Conservation (phyloP, 129 eudicot species). For the Arctium minus region DNA sequence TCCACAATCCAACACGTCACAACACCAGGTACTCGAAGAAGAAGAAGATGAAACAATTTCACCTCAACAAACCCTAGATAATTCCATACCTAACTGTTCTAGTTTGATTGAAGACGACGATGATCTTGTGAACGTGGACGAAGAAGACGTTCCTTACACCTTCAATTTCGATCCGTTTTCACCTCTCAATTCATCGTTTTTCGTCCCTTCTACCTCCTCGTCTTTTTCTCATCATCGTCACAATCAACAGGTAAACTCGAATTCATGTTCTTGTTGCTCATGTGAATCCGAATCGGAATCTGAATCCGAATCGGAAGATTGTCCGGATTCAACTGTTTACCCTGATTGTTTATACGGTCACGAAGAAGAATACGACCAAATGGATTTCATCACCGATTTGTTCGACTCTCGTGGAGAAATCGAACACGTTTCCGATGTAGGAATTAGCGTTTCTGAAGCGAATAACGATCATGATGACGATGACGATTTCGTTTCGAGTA, state of each 20-base stretch:
- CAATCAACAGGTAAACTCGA: constrained; percentile 17
- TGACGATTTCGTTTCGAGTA: constrained; percentile 19
- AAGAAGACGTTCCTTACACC: constrained; percentile 14
- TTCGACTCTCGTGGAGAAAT: constrained; percentile 41
- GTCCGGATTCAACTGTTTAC: constrained; percentile 31
- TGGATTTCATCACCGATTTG: constrained; percentile 68
- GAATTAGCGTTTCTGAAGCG: too few relatives aligned
- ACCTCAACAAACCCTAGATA: constrained; percentile 17
- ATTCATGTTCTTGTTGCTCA: constrained; percentile 23
- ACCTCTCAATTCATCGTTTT: constrained; percentile 32
- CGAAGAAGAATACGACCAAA: constrained; percentile 51
- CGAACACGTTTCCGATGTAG: background rate
- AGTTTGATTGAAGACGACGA: background rate
- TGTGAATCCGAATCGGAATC: constrained; percentile 19
- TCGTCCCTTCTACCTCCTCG: constrained; percentile 22
- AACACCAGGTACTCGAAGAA: constrained; percentile 6
- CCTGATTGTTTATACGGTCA: constrained; percentile 36
- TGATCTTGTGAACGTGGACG: constrained; percentile 16
- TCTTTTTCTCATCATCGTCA: background rate
- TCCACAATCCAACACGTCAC: background rate
- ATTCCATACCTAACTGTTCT: background rate
- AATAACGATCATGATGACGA: background rate
- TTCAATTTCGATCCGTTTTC: constrained; percentile 40
- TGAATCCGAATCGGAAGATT: constrained; percentile 22
- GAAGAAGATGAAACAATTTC: background rate